Conservation (phyloP, 2,329 filamentous ascomycete genomes). For the Aspergillus tamarii region DNA sequence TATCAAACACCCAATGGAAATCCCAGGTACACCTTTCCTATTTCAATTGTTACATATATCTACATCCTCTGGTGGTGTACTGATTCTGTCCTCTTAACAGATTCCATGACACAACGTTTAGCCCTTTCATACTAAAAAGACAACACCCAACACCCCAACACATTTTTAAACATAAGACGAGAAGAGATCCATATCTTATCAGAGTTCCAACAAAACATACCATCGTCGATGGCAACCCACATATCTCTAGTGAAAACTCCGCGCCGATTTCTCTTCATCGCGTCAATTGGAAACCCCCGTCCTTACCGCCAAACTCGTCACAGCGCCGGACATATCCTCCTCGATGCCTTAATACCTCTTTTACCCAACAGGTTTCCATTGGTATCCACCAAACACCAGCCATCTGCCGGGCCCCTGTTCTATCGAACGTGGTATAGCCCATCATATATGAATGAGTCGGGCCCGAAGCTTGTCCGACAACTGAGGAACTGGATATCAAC, state of each 20-base stretch:
- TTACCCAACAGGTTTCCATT: conserved; percentile 51
- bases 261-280: conserved; percentile 65
- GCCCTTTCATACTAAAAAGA: not conserved
- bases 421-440: conserved; percentile 67
- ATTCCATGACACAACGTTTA: not conserved
- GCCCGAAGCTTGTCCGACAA: conserved; percentile 67
- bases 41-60: no score
- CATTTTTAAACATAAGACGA: not conserved
- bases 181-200: conserved; percentile 28
- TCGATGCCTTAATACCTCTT: conserved; percentile 61
- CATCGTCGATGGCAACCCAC: not conserved
- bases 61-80: no score
- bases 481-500: conserved; percentile 55
- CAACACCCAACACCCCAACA: not conserved
- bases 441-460: conserved; percentile 82
- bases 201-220: not conserved
- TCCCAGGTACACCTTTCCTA: no score
- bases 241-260: conserved; percentile 21
- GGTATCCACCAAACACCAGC: conserved; percentile 43
- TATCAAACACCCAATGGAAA: no score
- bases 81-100: no score
- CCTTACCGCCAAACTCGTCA: conserved; percentile 77
- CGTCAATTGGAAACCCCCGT: conserved; percentile 84
- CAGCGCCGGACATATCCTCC: conserved; percentile 80
- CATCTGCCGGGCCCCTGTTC: conserved; percentile 57